Percentiles rank a stretch among this genome's conserved stretches.
phyloP scores from a whole-genome alignment of 805 yeast genomes.

The Barnettozyma wickerhamii region DNA sequence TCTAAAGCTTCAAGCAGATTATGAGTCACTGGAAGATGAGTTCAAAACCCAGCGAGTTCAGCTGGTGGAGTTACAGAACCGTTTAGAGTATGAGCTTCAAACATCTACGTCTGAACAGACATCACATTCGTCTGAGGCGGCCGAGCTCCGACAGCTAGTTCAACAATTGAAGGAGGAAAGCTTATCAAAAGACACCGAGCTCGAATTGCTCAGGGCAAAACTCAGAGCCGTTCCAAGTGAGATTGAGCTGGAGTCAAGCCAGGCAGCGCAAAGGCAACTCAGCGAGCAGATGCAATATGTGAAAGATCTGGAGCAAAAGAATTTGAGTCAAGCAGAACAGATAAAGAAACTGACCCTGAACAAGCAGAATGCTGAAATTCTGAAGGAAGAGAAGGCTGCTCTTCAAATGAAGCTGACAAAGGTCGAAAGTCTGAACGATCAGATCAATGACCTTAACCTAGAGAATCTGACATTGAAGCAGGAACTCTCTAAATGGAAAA shows the following conservation, averaged over 20 bases:
- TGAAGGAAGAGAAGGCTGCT: slow-evolving; percentile 50
- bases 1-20: slow-evolving; percentile 9
- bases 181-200: slow-evolving; percentile 22
- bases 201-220: slow-evolving; percentile 27
- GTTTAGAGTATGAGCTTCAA: not conserved
- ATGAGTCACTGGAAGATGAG: slow-evolving; percentile 7
- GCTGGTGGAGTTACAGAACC: slow-evolving; percentile 1
- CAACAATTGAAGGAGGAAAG: not conserved
- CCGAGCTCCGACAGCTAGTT: not conserved
- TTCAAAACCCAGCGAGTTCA: slow-evolving; percentile 6
- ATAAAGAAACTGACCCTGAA: slow-evolving; percentile 45
- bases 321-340: slow-evolving; percentile 48
- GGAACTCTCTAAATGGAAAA: slow-evolving; percentile 43
- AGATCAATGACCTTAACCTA: slow-evolving; percentile 43
- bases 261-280: slow-evolving; percentile 28
- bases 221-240: slow-evolving; percentile 35
- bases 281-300: slow-evolving; percentile 41
- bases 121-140: not conserved
- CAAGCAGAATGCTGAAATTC: slow-evolving; percentile 42
- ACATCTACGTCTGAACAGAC: not conserved
- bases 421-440: slow-evolving; percentile 40
- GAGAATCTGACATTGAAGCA: slow-evolving; percentile 45
- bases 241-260: slow-evolving; percentile 31
- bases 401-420: slow-evolving; percentile 35
- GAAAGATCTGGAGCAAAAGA: slow-evolving; percentile 46